Base-by-base conservation (phyloP, 1,139 yeast genomes). In the Hyphopichia buzzinii region DNA sequence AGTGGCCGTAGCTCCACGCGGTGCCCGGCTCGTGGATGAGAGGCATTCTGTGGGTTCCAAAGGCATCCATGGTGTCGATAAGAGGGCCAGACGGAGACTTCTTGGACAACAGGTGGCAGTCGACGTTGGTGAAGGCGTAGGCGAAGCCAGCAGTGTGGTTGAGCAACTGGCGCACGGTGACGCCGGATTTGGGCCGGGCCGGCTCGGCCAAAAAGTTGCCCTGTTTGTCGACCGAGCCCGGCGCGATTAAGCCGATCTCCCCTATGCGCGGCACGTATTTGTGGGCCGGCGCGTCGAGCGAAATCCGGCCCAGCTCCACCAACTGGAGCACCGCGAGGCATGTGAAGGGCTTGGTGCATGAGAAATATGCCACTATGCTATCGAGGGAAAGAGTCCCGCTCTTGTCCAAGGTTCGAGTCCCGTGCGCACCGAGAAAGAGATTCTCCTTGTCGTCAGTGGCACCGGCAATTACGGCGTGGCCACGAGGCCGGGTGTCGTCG, bases 11-110 rank as follows among this genome's bases (percentile, higher is more conserved):
- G 35, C 54, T 50, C 72, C 77, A 78, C 8, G 54, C 46, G 0
- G 74, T 53, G 2, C 83, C 83, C 1, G 84, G 84, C 46, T 78
- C 81, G 39, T 61, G 64, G 3, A 66, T 39, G 34, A 78, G 59
- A 0, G 82, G 82, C 36, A 54, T 54, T 40, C 59, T 54, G 3
- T 53, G 49, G 29, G 57, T 53, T 29, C 53, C 41, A 41, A 66
- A 67, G 23, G 56, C 52, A 14, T 52, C 56, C 37, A 40, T 39
- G 4, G 57, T 45, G 13, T 50, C 46, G 11, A 54, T 34, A 1
- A 54, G 49, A 39, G 55, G 54, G 13, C 47, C 39, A 17, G 48
- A 44, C n/a, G 38, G 48, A 45, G 48, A 52, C 34, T 49, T 50
- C 30, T 44, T 52, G 14, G 43, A 44, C 32, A 62, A 53, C 8